These are phyloP conservation scores for Diplodia seriata DNA, from an alignment of 2,329 filamentous ascomycete species.

Conservation along the genomic window DNA sequence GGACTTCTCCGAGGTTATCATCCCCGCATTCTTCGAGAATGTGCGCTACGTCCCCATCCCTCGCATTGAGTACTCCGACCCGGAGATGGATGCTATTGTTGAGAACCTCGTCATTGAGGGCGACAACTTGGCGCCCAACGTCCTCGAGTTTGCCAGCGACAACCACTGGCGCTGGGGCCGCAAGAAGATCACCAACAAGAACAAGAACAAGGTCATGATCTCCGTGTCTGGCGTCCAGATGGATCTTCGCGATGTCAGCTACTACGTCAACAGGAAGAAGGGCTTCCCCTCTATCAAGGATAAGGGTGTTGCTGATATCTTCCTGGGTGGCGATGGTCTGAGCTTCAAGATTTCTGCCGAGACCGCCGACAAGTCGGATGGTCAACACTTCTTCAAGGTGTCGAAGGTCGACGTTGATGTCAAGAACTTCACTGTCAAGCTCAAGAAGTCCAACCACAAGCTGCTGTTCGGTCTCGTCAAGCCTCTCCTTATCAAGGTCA, in stretches of 20 bases:
- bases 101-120: constrained; percentile 96
- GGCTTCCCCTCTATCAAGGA: constrained; percentile 90
- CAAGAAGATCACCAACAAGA: constrained; percentile 82
- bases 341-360: constrained; percentile 91
- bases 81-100: constrained; percentile 82
- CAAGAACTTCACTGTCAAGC: constrained; percentile 82
- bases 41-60: constrained; percentile 91
- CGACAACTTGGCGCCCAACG: constrained; percentile 95
- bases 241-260: constrained; percentile 86
- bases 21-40: constrained; percentile 82
- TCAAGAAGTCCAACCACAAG: constrained; percentile 96
- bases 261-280: constrained; percentile 93
- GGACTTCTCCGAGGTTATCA: constrained; percentile 84
- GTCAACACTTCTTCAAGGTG: constrained; percentile 90
- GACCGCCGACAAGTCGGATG: constrained; percentile 76
- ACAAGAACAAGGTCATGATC: constrained; percentile 83
- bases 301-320: constrained; percentile 85
- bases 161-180: constrained; percentile 96
- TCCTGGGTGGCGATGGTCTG: constrained; percentile 85
- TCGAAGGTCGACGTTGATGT: constrained; percentile 86
- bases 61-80: constrained; percentile 89
- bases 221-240: constrained; percentile 90
- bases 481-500: constrained; percentile 80
- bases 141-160: constrained; percentile 85
- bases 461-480: constrained; percentile 85